A percentile compares a stretch with the other conserved stretches of the same genome.
Evolutionary conservation across 2,329 filamentous ascomycete species (phyloP).

Genomic region (Penicillium sp.): DNA sequence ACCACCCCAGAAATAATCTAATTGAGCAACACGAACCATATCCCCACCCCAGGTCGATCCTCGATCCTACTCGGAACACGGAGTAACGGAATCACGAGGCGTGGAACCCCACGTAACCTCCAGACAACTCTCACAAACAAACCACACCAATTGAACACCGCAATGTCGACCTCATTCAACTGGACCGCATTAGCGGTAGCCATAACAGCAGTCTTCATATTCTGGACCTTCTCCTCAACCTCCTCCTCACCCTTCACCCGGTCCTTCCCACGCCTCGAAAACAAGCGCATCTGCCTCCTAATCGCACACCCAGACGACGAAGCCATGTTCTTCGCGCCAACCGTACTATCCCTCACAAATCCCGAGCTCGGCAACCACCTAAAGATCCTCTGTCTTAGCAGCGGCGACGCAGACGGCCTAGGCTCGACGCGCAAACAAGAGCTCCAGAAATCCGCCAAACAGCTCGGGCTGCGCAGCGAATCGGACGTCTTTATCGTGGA

Average conservation of each 20-base stretch:
- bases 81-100: background rate
- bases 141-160: background rate
- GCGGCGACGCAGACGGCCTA: conserved; percentile 81
- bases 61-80: background rate
- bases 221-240: conserved; percentile 44
- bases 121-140: background rate
- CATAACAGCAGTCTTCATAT: conserved; percentile 44
- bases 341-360: conserved; percentile 76
- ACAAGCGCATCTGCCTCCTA: conserved; percentile 85
- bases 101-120: background rate
- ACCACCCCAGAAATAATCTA: background rate
- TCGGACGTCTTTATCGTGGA: conserved; percentile 86
- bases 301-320: conserved; percentile 98
- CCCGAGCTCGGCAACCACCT: conserved; percentile 83
- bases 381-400: conserved; percentile 90
- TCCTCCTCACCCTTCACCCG: conserved; percentile 39
- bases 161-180: conserved; percentile 24
- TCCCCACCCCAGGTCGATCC: background rate
- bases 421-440: conserved; percentile 81
- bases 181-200: conserved; percentile 32
- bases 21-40: background rate
- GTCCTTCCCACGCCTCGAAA: conserved; percentile 60
- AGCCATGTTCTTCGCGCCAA: conserved; percentile 98
- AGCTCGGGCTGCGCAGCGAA: conserved; percentile 69
- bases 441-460: conserved; percentile 73